Evolutionary conservation across 179 eudicot genomes (phyloP).

Genomic region (Beta macrorhiza): DNA sequence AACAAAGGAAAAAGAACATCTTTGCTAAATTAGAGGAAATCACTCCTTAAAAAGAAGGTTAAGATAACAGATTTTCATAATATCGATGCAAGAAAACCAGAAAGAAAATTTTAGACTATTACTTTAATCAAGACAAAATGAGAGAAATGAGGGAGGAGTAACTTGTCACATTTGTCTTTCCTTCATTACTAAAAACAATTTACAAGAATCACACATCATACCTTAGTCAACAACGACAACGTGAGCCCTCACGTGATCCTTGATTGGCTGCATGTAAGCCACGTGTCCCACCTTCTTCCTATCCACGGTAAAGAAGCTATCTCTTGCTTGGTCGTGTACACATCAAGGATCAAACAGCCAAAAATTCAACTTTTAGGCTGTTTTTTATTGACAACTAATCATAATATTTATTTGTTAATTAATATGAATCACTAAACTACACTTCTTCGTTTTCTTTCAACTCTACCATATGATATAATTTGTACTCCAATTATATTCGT

Average conservation of each 20-base stretch:
- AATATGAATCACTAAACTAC: too few species aligned
- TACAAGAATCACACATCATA: background rate
- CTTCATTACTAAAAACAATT: background rate
- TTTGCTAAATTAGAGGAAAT: too few species aligned
- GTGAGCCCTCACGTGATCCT: conserved; percentile 14
- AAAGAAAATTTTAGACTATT: background rate
- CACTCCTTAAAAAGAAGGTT: too few species aligned
- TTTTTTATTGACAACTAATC: background rate
- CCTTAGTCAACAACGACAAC: conserved; percentile 8
- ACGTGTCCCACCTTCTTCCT: conserved; percentile 17
- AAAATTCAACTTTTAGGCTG: background rate
- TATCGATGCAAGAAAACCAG: too few species aligned
- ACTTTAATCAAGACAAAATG: background rate
- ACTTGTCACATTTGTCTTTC: conserved; percentile 11
- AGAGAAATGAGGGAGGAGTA: conserved; percentile 9
- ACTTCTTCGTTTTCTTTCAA: too few species aligned
- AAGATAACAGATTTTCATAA: too few species aligned
- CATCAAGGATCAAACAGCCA: conserved; percentile 14
- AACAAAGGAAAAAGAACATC: background rate
- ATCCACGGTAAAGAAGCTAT: conserved; percentile 10
- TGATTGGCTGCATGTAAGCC: conserved; percentile 26
- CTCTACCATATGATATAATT: too few species aligned
- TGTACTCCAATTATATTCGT: too few species aligned
- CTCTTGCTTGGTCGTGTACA: background rate
- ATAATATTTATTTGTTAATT: too few species aligned